A percentile compares a stretch with the other conserved stretches of the same genome.
These are phyloP conservation scores for Fulvia fulva DNA, from an alignment of 2,329 filamentous ascomycete genomes.

Conservation along the genomic window DNA sequence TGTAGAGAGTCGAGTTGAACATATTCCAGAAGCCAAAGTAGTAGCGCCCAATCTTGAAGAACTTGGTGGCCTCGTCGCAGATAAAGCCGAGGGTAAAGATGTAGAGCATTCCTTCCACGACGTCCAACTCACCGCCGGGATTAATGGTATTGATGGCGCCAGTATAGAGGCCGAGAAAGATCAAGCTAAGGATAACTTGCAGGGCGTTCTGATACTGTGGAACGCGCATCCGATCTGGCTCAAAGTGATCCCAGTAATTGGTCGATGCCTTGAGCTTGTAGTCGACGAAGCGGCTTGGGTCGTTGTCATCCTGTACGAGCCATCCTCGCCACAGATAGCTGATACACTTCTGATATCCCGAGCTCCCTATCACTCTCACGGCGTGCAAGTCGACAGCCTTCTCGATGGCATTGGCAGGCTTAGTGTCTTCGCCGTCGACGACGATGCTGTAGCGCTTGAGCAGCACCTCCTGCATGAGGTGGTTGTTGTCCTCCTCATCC, in stretches of 20 bases:
- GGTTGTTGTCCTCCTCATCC: constrained; percentile 70
- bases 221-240: constrained; percentile 90
- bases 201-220: constrained; percentile 89
- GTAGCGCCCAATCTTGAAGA: constrained; percentile 88
- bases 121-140: constrained; percentile 73
- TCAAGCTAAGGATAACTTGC: constrained; percentile 76
- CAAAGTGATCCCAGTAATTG: constrained; percentile 74
- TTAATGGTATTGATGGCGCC: constrained; percentile 90
- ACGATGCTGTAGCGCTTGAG: constrained; percentile 86
- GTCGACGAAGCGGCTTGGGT: constrained; percentile 83
- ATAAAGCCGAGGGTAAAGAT: constrained; percentile 88
- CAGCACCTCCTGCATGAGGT: constrained; percentile 74
- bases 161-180: constrained; percentile 84
- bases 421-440: constrained; percentile 64
- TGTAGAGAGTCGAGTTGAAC: constrained; percentile 83
- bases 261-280: constrained; percentile 79
- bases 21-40: constrained; percentile 86
- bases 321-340: constrained; percentile 90
- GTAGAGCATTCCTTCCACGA: constrained; percentile 80
- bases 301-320: constrained; percentile 92
- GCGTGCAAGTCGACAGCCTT: constrained; percentile 91
- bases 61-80: constrained; percentile 79
- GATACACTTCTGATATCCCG: constrained; percentile 94
- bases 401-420: constrained; percentile 83
- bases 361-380: constrained; percentile 79